Conservation (phyloP, 2,329 filamentous ascomycete species). For the Fusarium pseudoanthophilum region DNA sequence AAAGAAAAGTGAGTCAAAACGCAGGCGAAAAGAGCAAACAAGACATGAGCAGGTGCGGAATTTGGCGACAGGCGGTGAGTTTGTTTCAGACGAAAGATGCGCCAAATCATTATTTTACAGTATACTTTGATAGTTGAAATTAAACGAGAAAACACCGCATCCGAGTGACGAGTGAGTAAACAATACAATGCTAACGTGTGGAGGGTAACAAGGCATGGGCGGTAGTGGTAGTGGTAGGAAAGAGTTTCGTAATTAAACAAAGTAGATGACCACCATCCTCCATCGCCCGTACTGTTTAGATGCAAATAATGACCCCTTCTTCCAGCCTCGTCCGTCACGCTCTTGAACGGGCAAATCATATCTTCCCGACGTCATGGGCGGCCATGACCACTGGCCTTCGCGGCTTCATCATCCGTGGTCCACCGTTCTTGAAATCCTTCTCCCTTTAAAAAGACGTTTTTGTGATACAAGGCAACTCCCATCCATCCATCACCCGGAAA, state of each 20-base stretch:
- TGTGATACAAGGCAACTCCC: conserved; percentile 49
- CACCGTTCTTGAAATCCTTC: conserved; percentile 40
- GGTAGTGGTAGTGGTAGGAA: conserved; percentile 35
- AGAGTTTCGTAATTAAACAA: conserved; percentile 63
- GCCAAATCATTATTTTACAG: conserved; percentile 1
- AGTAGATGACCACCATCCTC: conserved; percentile 59
- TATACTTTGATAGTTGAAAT: conserved; percentile 14
- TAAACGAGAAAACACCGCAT: conserved; percentile 19
- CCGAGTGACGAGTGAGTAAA: conserved; percentile 14
- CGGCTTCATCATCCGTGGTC: conserved; percentile 35
- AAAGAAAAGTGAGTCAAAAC: conserved; percentile 14
- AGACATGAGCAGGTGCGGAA: neutral
- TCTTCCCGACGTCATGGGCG: conserved; percentile 25
- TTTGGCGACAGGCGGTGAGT: neutral
- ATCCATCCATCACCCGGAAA: conserved; percentile 44
- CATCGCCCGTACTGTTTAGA: conserved; percentile 48
- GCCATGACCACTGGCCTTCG: conserved; percentile 34
- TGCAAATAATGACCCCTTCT: conserved; percentile 45
- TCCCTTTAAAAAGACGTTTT: conserved; percentile 44
- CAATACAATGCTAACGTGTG: conserved; percentile 22
- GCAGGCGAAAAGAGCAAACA: conserved; percentile 15
- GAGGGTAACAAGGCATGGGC: conserved; percentile 14
- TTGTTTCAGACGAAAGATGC: neutral
- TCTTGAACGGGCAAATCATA: conserved; percentile 32
- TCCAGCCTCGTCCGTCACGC: conserved; percentile 34